A percentile compares a stretch with the other conserved stretches of the same genome.
These are phyloP conservation scores for Dryas integrifolia DNA, from an alignment of 331 rosid genomes.

Conservation along the genomic window DNA sequence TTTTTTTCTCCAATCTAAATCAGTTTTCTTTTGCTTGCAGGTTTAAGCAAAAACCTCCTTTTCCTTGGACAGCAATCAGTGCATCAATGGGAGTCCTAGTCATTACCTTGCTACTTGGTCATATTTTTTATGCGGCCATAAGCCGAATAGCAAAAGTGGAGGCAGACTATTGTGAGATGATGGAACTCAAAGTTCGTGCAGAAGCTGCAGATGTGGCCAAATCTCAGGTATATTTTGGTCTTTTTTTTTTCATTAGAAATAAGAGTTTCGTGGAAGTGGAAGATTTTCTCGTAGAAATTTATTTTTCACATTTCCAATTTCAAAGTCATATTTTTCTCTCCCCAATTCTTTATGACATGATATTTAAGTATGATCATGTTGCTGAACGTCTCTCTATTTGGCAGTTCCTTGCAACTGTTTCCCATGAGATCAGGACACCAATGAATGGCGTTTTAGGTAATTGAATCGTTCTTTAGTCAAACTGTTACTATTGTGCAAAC, in stretches of 20 bases:
- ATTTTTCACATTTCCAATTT: no score
- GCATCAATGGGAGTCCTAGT: constrained; percentile 61
- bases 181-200: constrained; percentile 66
- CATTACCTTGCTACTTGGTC: constrained; percentile 76
- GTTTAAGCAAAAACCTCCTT: constrained; percentile 73
- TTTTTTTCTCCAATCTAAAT: background rate
- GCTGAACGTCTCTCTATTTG: constrained; percentile 32
- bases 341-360: constrained; percentile 3
- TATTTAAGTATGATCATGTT: constrained; percentile 8
- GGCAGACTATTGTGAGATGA: constrained; percentile 64
- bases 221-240: constrained; percentile 61
- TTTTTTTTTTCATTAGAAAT: constrained; percentile 18
- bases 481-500: constrained; percentile 16
- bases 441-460: constrained; percentile 98
- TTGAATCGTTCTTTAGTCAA: constrained; percentile 6
- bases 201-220: constrained; percentile 99
- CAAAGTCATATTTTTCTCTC: no score
- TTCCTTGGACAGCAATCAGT: constrained; percentile 74
- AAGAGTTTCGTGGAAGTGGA: constrained; percentile 4
- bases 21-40: constrained; percentile 35
- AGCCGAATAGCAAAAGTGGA: constrained; percentile 78
- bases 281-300: constrained; percentile 13
- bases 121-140: constrained; percentile 80
- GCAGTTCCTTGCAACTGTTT: constrained; percentile 96
- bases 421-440: constrained; percentile 99